Evolutionary conservation across 73 alveolate genomes (phyloP).

Genomic region (Paramecium pentaurelia): DNA sequence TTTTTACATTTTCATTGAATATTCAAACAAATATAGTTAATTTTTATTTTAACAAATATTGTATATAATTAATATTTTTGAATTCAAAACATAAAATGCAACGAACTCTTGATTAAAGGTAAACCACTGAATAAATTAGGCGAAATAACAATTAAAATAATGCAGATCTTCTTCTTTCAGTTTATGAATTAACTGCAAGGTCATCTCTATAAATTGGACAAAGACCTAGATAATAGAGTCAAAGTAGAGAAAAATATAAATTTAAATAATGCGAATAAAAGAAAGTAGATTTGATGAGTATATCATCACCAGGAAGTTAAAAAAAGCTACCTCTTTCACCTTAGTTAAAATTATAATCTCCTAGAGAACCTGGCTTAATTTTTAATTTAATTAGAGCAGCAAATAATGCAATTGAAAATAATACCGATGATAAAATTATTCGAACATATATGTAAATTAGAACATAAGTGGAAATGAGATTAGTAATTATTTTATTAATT

Average conservation of each 20-base stretch:
- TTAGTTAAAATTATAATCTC: background rate
- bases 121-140: background rate
- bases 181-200: slow-evolving; percentile 36
- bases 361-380: background rate
- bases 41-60: background rate
- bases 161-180: slow-evolving; percentile 5
- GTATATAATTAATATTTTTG: background rate
- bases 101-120: slow-evolving; percentile 25
- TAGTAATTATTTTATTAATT: background rate
- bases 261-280: background rate
- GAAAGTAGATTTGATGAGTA: slow-evolving; percentile 21
- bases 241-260: slow-evolving; percentile 38
- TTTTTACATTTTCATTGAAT: background rate
- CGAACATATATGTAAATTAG: background rate
- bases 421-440: background rate
- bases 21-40: background rate
- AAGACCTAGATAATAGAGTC: slow-evolving; percentile 38
- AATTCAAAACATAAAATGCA: slow-evolving; percentile 22
- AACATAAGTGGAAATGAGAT: slow-evolving; percentile 16
- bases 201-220: background rate
- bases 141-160: slow-evolving; percentile 6
- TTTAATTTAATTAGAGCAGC: background rate
- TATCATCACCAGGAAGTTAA: slow-evolving; percentile 8
- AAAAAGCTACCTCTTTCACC: slow-evolving; percentile 38
- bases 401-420: slow-evolving; percentile 40